Evolutionary conservation across 495 filamentous ascomycete genomes (phyloP), one percentile per base, ranked within the genome.

Genomic region (Xylaria sp.): DNA sequence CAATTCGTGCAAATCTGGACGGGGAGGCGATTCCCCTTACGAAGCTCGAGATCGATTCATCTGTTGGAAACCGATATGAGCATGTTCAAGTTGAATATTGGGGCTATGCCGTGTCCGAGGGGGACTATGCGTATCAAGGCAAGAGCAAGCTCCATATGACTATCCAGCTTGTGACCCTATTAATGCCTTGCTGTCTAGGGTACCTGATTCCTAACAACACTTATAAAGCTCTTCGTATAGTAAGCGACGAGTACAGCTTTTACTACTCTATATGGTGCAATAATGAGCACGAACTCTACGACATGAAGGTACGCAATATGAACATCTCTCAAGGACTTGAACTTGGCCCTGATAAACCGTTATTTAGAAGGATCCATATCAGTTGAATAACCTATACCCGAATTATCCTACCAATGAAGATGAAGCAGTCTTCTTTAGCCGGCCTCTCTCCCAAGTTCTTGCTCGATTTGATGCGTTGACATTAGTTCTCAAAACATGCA

Each of bases 61-160:
- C 66, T 21, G 17, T 53, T 43, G 50, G 37, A 41, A 50, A 57
- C 21, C 41, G 44, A 48, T 41, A 66, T 29, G 88, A 88, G 70
- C 82, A 86, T 75, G 81, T 86, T n/a, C 86, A 83, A 0, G 84
- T 87, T 24, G 86, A 88, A 61, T 88, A 76, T 73, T 88, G 86
- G 86, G 85, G 85, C 0, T 35, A 21, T 3, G 79, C 73, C 0
- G 74, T 82, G 15, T 67, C 76, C 0, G 85, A 87, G 67, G 83
- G 65, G 0, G 67, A 72, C 4, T 52, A 43, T 35, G 29, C 37
- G 21, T 62, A 62, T 26, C 59, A 44, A 62, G 59, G 59, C 44
- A 44, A 24, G 59, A 44, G 9, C 4, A 29, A 0, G 29, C 59
- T 11, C 37, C n/a, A n/a, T n/a, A 4, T 62, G 24, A 21, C 37